Base-by-base conservation (phyloP, 2,329 filamentous ascomycete species). In the Amphichorda felina region DNA sequence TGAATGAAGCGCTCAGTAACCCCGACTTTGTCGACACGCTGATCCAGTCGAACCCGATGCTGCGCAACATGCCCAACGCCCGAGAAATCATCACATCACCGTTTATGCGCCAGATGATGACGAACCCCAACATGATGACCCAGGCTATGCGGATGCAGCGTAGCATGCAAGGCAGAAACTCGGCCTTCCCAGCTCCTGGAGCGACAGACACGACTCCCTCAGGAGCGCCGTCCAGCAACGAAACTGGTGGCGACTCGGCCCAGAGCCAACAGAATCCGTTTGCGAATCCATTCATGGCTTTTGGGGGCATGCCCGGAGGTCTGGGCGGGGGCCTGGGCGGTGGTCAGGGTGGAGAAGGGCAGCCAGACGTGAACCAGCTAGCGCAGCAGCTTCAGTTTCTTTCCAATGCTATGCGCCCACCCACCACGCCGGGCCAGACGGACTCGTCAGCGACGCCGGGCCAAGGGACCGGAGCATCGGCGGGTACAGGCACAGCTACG, bases 1-100 rank as follows among this genome's bases (percentile, higher is more conserved):
- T 98, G 75, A 94, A 91, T 57, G 89, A 95, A 60, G 86, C 88
- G 25, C 81, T 98, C 56, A 84, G 88, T 57, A 96, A 96, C 59
- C 89, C 91, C n/a, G 75, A 79, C 14, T 82, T 98, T 48, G 74
- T 96, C 53, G 86, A 96, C 52, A 85, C 93, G 73, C 84, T 96
- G 72, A 87, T 98, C 48, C 77, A 91, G 48, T 76, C 82, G 51
- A 94, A 94, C 53, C 91, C 91, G 3, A 80, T 86, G 70, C 66
- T 87, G 14, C 73, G 79, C 48, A 71, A 75, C 40, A 74, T 82
- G 56, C 82, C 82, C 28, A 74, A 81, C 40, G 83, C 84, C 16
- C 76, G 87, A 46, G 77, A 93, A 51, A 81, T 95, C 59, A 75
- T 98, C 49, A 79, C 86, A 41, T 91, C 88, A 17, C 88, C 88